phyloP scores from a whole-genome alignment of 23 red algal genomes.

The Agarophyton chilense region DNA sequence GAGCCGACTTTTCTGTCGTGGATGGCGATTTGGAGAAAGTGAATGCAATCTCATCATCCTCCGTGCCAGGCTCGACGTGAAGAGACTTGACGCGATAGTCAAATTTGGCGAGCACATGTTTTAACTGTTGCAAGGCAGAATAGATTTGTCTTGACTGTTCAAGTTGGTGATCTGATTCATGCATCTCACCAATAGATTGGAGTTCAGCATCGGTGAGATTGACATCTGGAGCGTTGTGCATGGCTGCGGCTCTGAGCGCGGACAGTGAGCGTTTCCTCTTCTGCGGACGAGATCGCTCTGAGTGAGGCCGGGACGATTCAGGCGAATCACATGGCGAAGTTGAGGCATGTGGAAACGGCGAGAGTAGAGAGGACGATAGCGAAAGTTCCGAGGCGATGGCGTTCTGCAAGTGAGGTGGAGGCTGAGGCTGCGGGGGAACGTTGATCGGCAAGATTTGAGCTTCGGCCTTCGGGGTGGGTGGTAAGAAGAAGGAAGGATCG shows the following conservation, averaged over 20 bases:
- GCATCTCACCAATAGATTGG: constrained; percentile 29
- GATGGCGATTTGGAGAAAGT: not conserved
- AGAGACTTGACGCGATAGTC: constrained; percentile 42
- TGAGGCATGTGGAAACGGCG: not conserved
- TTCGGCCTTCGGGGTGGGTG: not conserved
- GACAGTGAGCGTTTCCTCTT: constrained; percentile 26
- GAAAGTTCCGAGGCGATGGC: not conserved
- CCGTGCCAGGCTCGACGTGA: not conserved
- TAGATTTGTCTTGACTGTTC: constrained; percentile 19
- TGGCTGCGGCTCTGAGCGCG: constrained; percentile 4
- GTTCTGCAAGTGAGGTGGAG: constrained; percentile 6
- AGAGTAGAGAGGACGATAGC: not conserved
- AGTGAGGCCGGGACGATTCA: not conserved
- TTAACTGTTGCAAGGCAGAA: not conserved
- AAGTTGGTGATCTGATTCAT: constrained; percentile 29
- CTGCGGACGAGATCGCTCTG: not conserved
- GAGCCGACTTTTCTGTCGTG: not conserved
- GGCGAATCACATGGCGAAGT: not conserved
- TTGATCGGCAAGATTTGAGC: not conserved
- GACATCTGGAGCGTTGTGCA: constrained; percentile 49
- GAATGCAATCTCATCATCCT: constrained; percentile 22
- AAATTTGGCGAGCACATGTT: constrained; percentile 17
- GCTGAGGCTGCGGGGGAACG: not conserved
- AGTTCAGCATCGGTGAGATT: constrained; percentile 42
- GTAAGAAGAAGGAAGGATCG: not conserved